Evolutionary conservation across 441 rosid species (phyloP).

Genomic region (Arabidopsis lyrata): DNA sequence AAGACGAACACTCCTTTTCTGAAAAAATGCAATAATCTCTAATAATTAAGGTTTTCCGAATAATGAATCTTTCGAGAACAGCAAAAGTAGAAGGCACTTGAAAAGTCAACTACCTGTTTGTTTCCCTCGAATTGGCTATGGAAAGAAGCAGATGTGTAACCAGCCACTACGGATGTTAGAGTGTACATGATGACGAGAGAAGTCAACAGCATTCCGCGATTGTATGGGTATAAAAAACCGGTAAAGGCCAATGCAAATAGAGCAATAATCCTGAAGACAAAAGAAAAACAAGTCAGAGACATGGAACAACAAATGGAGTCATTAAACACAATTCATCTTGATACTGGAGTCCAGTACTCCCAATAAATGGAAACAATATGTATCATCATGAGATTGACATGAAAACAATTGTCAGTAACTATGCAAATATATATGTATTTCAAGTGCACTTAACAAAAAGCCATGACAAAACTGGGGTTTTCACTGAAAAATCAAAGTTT

Average conservation of each 20-base stretch:
- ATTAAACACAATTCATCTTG: conserved; percentile 2
- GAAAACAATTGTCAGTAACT: not conserved
- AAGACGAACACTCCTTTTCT: conserved; percentile 73
- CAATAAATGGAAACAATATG: not conserved
- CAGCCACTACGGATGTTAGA: conserved; percentile 75
- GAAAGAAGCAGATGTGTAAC: conserved; percentile 72
- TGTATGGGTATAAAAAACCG: conserved; percentile 81
- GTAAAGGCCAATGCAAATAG: conserved; percentile 63
- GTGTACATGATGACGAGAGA: conserved; percentile 61
- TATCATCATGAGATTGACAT: conserved; percentile 6
- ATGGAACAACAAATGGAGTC: not conserved
- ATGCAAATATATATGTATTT: not conserved
- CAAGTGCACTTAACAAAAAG: not conserved
- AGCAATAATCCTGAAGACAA: conserved; percentile 56
- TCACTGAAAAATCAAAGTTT: not conserved
- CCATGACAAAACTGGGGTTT: not conserved
- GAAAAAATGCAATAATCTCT: conserved; percentile 33
- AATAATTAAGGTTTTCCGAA: not conserved
- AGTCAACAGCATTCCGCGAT: conserved; percentile 64
- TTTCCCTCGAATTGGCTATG: conserved; percentile 64
- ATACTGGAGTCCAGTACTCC: not conserved
- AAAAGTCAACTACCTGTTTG: conserved; percentile 66
- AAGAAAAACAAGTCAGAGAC: conserved; percentile 28
- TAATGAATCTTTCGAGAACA: conserved; percentile 9
- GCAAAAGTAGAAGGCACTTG: conserved; percentile 20